These are phyloP conservation scores for Cytospora leucostoma DNA, from an alignment of 2,329 filamentous ascomycete species.

Conservation along the genomic window DNA sequence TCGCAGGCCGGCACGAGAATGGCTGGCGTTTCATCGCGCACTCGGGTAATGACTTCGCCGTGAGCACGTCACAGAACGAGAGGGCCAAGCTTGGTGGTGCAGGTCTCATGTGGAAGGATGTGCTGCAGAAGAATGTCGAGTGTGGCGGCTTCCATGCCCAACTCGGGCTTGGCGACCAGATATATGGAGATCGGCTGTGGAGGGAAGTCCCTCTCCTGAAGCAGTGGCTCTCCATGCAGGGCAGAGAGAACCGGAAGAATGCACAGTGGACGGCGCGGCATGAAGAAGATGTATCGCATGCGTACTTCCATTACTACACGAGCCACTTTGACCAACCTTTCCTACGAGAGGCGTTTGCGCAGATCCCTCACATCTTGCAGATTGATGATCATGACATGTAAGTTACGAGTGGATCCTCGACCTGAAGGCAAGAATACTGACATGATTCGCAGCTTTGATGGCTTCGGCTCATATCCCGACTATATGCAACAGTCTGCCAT, in stretches of 20 bases:
- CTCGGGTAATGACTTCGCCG: slow-evolving; percentile 92
- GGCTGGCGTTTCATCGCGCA: slow-evolving; percentile 96
- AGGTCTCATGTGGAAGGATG: slow-evolving; percentile 98
- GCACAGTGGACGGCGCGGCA: slow-evolving; percentile 90
- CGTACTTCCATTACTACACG: slow-evolving; percentile 98
- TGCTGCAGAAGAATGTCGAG: slow-evolving; percentile 94
- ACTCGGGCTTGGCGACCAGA: slow-evolving; percentile 88
- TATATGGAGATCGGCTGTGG: slow-evolving; percentile 94
- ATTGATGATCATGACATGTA: slow-evolving; percentile 98
- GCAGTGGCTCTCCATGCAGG: slow-evolving; percentile 92
- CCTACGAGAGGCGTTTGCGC: slow-evolving; percentile 90
- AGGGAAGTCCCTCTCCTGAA: slow-evolving; percentile 91
- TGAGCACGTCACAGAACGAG: slow-evolving; percentile 84
- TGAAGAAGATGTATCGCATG: slow-evolving; percentile 92
- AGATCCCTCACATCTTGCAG: slow-evolving; percentile 91
- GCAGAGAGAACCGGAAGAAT: slow-evolving; percentile 89
- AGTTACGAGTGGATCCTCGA: slow-evolving; percentile 58
- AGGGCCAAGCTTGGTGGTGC: slow-evolving; percentile 83
- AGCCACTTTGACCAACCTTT: slow-evolving; percentile 98
- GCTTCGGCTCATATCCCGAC: slow-evolving; percentile 94
- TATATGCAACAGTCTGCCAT: slow-evolving; percentile 98
- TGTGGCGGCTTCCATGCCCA: slow-evolving; percentile 96
- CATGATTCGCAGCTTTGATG: slow-evolving; percentile 71
- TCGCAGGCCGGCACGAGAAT: slow-evolving; percentile 85
- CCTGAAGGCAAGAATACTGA: slow-evolving; percentile 40